Evolutionary conservation across 2,329 filamentous ascomycete species (phyloP).

Genomic region (Clonostachys rosea): DNA sequence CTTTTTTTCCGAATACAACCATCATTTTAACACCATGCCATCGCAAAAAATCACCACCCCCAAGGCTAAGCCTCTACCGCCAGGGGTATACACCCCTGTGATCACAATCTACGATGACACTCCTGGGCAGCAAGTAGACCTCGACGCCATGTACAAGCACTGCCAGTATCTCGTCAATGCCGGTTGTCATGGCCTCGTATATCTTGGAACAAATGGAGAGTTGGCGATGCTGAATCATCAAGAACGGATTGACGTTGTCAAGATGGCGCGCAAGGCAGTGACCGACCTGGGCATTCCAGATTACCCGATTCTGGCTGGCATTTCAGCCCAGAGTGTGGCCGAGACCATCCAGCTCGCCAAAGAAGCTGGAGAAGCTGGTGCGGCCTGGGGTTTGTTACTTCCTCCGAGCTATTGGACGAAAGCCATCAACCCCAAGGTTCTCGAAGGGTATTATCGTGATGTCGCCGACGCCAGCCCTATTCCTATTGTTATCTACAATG

Average conservation of each 20-base stretch:
- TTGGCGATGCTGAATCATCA: conserved; percentile 30
- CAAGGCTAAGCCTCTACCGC: conserved; percentile 30
- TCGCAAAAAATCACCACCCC: conserved; percentile 17
- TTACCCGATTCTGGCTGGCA: conserved; percentile 38
- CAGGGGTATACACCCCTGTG: conserved; percentile 40
- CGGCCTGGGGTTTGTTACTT: conserved; percentile 69
- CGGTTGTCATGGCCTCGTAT: conserved; percentile 39
- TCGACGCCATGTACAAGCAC: conserved; percentile 36
- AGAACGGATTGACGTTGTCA: conserved; percentile 33
- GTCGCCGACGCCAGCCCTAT: conserved; percentile 59
- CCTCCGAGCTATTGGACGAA: conserved; percentile 69
- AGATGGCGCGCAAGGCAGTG: conserved; percentile 28
- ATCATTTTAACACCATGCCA: not conserved
- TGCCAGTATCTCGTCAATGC: conserved; percentile 32
- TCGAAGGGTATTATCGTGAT: conserved; percentile 62
- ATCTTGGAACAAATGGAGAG: conserved; percentile 41
- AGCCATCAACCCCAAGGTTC: conserved; percentile 39
- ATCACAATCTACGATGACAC: conserved; percentile 37
- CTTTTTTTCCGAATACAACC: no score
- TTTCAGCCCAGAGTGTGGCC: conserved; percentile 44
- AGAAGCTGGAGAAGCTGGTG: conserved; percentile 62
- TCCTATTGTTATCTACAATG: conserved; percentile 64
- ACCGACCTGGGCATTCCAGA: conserved; percentile 21
- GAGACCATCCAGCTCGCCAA: conserved; percentile 63
- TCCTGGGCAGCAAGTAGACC: conserved; percentile 31